Evolutionary conservation across 768 basidiomycete genomes (phyloP).

Genomic region (Mycena chlorophos): DNA sequence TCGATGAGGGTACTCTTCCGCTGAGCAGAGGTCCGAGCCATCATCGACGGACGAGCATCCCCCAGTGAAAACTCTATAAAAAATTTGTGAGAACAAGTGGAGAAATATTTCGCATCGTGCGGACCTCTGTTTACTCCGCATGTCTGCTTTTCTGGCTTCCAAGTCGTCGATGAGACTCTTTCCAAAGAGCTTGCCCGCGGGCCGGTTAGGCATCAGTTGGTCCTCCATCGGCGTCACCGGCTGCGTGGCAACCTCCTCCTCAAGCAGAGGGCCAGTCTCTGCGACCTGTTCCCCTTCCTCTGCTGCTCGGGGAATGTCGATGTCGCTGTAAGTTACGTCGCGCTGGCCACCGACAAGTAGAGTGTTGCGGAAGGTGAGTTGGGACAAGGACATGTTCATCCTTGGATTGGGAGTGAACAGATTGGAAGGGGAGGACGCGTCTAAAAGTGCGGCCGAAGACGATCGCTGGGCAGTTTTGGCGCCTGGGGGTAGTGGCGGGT

Average conservation of each 20-base stretch:
- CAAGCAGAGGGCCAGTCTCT: slow-evolving; percentile 43
- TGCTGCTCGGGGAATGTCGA: slow-evolving; percentile 70
- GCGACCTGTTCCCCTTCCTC: slow-evolving; percentile 77
- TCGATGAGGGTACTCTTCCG: slow-evolving; percentile 75
- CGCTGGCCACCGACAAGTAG: slow-evolving; percentile 68
- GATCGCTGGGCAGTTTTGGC: slow-evolving; percentile 58
- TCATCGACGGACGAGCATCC: slow-evolving; percentile 90
- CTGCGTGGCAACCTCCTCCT: slow-evolving; percentile 37
- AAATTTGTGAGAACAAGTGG: not conserved
- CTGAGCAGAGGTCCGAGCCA: slow-evolving; percentile 63
- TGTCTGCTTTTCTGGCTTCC: slow-evolving; percentile 76
- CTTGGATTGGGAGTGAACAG: slow-evolving; percentile 81
- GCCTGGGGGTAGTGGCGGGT: slow-evolving; percentile 77
- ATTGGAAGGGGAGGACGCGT: slow-evolving; percentile 48
- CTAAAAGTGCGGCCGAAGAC: slow-evolving; percentile 41
- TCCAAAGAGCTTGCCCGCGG: slow-evolving; percentile 82
- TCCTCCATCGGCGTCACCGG: slow-evolving; percentile 30
- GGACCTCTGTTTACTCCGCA: slow-evolving; percentile 87
- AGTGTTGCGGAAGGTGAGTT: slow-evolving; percentile 84
- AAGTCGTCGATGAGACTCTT: slow-evolving; percentile 90
- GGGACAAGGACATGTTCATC: slow-evolving; percentile 69
- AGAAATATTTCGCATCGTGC: slow-evolving; percentile 4
- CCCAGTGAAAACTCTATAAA: slow-evolving; percentile 78
- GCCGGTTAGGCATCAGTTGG: slow-evolving; percentile 44
- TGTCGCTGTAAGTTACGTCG: slow-evolving; percentile 61